Evolutionary conservation across 1,139 yeast genomes (phyloP).

Genomic region (Protomyces gravidus): DNA sequence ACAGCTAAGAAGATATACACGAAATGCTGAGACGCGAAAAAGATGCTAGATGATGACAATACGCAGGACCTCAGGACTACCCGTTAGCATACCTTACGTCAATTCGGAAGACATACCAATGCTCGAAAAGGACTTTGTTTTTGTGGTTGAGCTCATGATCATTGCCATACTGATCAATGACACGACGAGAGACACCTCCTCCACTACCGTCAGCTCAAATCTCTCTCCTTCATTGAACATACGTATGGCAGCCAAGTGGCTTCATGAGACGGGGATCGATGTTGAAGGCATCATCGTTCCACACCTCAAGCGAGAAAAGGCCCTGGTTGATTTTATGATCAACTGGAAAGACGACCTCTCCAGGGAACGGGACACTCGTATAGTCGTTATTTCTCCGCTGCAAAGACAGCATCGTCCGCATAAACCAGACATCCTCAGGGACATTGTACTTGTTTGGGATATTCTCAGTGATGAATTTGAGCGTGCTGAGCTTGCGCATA

Average conservation of each 20-base stretch:
- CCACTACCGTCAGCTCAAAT: neutral
- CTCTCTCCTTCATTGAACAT: neutral
- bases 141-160: neutral
- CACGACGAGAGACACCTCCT: neutral
- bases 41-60: neutral
- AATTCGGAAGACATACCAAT: neutral
- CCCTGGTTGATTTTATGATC: neutral
- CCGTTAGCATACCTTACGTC: neutral
- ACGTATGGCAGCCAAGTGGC: neutral
- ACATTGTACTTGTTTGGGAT: slow-evolving; percentile 2
- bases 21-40: too few species aligned
- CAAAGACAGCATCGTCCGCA: neutral
- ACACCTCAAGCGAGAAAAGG: neutral
- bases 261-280: neutral
- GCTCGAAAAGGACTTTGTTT: neutral
- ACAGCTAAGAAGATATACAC: too few species aligned
- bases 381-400: neutral
- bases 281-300: neutral
- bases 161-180: neutral
- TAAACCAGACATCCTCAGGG: slow-evolving; percentile 25
- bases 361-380: neutral
- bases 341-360: neutral
- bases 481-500: slow-evolving; percentile 11
- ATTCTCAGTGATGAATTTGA: slow-evolving; percentile 11
- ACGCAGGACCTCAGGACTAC: neutral